Evolutionary conservation across 2,329 filamentous ascomycete species (phyloP).

Genomic region (Hypoxylon sp.): DNA sequence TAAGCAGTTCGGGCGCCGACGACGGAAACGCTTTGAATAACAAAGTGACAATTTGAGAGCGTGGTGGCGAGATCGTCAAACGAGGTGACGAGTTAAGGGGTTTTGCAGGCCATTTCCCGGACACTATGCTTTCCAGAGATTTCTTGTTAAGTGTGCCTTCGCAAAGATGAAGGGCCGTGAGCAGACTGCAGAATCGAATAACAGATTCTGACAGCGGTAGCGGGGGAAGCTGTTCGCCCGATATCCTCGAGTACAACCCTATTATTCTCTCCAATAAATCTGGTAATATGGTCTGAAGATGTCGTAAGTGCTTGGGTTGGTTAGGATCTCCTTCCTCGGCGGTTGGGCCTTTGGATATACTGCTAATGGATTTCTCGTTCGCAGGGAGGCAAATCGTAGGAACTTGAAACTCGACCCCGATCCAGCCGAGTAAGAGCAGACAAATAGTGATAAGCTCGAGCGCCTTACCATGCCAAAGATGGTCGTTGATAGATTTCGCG

Average conservation of each 20-base stretch:
- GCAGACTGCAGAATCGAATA: constrained; percentile 77
- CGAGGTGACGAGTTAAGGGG: constrained; percentile 64
- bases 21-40: constrained; percentile 78
- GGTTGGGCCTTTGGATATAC: constrained; percentile 51
- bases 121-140: constrained; percentile 73
- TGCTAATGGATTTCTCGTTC: constrained; percentile 60
- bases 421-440: constrained; percentile 86
- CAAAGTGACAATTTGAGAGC: constrained; percentile 72
- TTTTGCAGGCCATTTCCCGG: constrained; percentile 67
- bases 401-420: constrained; percentile 85
- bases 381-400: constrained; percentile 65
- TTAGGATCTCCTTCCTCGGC: constrained; percentile 56
- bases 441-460: constrained; percentile 88
- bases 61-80: constrained; percentile 66
- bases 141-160: constrained; percentile 71
- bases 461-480: constrained; percentile 97
- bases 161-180: constrained; percentile 74
- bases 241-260: constrained; percentile 77
- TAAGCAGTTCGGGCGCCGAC: constrained; percentile 73
- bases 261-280: constrained; percentile 81
- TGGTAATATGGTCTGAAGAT: constrained; percentile 71
- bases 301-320: constrained; percentile 66
- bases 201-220: constrained; percentile 78
- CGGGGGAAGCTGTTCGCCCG: constrained; percentile 76
- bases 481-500: constrained; percentile 84